A percentile compares a stretch with the other conserved stretches of the same genome.
Evolutionary conservation across 352 stramenopile species (phyloP).

Genomic region (Globisporangium nunn): DNA sequence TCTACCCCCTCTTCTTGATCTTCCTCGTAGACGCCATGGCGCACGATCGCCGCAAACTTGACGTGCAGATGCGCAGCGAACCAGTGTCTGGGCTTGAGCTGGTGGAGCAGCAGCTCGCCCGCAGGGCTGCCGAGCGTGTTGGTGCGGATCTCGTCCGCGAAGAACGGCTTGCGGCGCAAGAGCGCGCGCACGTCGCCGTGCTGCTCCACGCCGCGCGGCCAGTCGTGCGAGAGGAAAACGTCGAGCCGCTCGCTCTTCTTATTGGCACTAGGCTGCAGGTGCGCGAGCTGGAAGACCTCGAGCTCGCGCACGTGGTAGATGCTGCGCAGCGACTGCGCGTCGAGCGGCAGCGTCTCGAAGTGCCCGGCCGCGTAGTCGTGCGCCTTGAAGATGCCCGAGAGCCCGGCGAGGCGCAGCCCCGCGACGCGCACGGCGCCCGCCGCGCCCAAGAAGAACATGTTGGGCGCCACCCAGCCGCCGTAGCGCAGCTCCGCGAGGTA

Average conservation of each 20-base stretch:
- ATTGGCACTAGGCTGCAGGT: conserved; percentile 35
- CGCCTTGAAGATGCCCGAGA: conserved; percentile 92
- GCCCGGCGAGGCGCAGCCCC: conserved; percentile 85
- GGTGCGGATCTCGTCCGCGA: conserved; percentile 90
- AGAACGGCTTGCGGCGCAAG: conserved; percentile 93
- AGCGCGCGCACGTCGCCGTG: conserved; percentile 89
- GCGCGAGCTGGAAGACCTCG: conserved; percentile 90
- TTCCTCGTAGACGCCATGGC: conserved; percentile 36
- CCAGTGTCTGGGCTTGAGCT: conserved; percentile 93
- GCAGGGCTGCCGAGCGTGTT: conserved; percentile 93
- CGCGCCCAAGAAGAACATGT: conserved; percentile 94
- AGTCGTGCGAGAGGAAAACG: conserved; percentile 97
- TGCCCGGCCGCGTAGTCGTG: conserved; percentile 67
- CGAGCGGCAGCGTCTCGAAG: conserved; percentile 86
- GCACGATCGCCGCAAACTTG: conserved; percentile 96
- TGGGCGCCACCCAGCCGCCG: conserved; percentile 92
- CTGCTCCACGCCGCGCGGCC: conserved; percentile 95
- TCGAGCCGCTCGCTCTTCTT: conserved; percentile 12
- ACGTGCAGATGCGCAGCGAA: conserved; percentile 97
- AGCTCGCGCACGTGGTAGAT: conserved; percentile 95
- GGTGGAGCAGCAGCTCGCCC: conserved; percentile 88
- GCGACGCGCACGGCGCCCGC: conserved; percentile 76
- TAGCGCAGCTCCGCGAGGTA: conserved; percentile 91
- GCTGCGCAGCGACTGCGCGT: conserved; percentile 83
- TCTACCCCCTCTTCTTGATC: conserved; percentile 3